A percentile compares a stretch with the other conserved stretches of the same genome.
Evolutionary conservation across 805 yeast genomes (phyloP).

Genomic region (Saccharomyces kudriavzevii): DNA sequence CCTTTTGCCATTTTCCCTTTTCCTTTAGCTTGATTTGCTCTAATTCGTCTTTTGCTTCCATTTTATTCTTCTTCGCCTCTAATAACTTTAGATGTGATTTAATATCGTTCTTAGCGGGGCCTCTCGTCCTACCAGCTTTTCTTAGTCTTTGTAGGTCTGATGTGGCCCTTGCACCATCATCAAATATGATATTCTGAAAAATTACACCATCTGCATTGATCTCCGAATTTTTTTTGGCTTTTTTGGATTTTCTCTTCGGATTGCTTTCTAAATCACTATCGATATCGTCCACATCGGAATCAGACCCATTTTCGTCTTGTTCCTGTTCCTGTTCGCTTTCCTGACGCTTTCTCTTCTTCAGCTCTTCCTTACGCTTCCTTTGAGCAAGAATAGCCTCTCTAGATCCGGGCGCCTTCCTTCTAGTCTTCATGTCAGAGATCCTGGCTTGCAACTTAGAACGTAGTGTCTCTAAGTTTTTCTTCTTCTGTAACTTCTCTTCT

Average conservation of each 20-base stretch:
- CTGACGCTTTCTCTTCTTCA: conserved; percentile 21
- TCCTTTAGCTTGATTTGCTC: conserved; percentile 50
- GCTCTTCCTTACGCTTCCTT: conserved; percentile 40
- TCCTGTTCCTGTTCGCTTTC: conserved; percentile 35
- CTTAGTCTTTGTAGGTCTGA: conserved; percentile 58
- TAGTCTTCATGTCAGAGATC: conserved; percentile 61
- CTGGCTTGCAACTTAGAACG: conserved; percentile 72
- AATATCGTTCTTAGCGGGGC: conserved; percentile 78
- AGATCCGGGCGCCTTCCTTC: conserved; percentile 90
- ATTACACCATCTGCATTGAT: conserved; percentile 42
- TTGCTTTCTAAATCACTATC: conserved; percentile 14
- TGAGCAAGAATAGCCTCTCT: conserved; percentile 72
- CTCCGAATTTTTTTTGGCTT: conserved; percentile 24
- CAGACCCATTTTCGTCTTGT: conserved; percentile 32
- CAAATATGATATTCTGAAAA: conserved; percentile 75
- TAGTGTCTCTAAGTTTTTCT: conserved; percentile 52
- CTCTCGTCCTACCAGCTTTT: conserved; percentile 50
- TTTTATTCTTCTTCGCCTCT: conserved; percentile 62
- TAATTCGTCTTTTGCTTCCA: conserved; percentile 54
- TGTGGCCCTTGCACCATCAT: conserved; percentile 72
- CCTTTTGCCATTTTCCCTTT: conserved; percentile 77
- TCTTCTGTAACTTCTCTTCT: conserved; percentile 32
- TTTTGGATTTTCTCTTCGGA: conserved; percentile 29
- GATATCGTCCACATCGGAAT: conserved; percentile 18
- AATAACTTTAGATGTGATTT: conserved; percentile 72